These are phyloP conservation scores for Handroanthus guayacan DNA, from an alignment of 257 asterid genomes.

Conservation along the genomic window DNA sequence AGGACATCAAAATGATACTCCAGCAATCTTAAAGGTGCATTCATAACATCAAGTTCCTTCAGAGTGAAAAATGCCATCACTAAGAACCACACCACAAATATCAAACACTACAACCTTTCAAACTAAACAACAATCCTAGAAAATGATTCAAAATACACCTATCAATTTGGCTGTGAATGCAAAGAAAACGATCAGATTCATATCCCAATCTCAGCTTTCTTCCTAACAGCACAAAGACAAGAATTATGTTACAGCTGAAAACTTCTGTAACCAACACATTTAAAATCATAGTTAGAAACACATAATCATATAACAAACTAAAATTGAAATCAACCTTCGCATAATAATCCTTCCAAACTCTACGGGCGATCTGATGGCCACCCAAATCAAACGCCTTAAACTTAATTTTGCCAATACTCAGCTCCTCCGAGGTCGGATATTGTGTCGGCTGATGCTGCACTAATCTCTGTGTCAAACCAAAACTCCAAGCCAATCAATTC, in stretches of 20 bases:
- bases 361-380: conserved; percentile 65
- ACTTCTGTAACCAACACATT: not conserved
- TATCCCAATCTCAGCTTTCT: conserved; percentile 10
- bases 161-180: conserved; percentile 14
- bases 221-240: not conserved
- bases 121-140: conserved; percentile 6
- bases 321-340: conserved; percentile 45
- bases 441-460: conserved; percentile 71
- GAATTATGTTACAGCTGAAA: not conserved
- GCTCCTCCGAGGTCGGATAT: conserved; percentile 68
- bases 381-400: conserved; percentile 66
- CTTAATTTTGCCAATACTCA: conserved; percentile 60
- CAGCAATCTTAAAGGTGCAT: not conserved
- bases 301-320: not conserved
- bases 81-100: not conserved
- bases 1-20: not conserved
- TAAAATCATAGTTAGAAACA: conserved; percentile 13
- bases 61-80: not conserved
- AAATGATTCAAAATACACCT: conserved; percentile 15
- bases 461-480: conserved; percentile 45
- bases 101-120: not conserved
- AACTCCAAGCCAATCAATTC: conserved; percentile 33
- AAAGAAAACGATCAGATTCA: conserved; percentile 25
- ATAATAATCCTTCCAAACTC: conserved; percentile 66
- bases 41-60: conserved; percentile 9